Evolutionary conservation across 331 rosid species (phyloP).

Genomic region (Dryas integrifolia): DNA sequence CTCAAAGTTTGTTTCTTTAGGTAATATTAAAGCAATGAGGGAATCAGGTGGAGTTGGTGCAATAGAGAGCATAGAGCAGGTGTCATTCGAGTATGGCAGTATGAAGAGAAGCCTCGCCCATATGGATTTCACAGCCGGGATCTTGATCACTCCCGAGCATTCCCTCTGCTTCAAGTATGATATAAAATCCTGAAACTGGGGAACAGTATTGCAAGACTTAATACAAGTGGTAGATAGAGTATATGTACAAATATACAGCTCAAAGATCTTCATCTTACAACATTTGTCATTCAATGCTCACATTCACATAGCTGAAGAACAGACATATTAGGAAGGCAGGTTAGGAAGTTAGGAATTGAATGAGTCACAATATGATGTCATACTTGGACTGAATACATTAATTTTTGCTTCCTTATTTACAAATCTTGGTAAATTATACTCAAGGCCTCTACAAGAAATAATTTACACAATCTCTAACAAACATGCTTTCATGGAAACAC

Average conservation of each 20-base stretch:
- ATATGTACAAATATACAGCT: neutral
- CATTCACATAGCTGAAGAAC: neutral
- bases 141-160: slow-evolving; percentile 93
- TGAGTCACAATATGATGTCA: neutral
- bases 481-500: neutral
- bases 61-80: slow-evolving; percentile 72
- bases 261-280: slow-evolving; percentile 5
- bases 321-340: neutral
- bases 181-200: slow-evolving; percentile 94
- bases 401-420: neutral
- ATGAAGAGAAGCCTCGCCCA: slow-evolving; percentile 95
- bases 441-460: neutral
- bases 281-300: slow-evolving; percentile 4
- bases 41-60: slow-evolving; percentile 64
- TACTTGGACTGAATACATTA: neutral
- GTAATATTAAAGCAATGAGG: slow-evolving; percentile 81
- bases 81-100: slow-evolving; percentile 75
- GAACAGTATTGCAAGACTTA: slow-evolving; percentile 28
- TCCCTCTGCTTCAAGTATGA: slow-evolving; percentile 93
- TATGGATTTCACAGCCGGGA: slow-evolving; percentile 67
- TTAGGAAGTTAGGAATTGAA: neutral
- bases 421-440: neutral
- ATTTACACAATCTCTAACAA: neutral
- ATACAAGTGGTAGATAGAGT: neutral
- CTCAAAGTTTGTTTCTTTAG: slow-evolving; percentile 88